Conservation (phyloP, 805 yeast genomes). For the Saturnispora diversa region DNA sequence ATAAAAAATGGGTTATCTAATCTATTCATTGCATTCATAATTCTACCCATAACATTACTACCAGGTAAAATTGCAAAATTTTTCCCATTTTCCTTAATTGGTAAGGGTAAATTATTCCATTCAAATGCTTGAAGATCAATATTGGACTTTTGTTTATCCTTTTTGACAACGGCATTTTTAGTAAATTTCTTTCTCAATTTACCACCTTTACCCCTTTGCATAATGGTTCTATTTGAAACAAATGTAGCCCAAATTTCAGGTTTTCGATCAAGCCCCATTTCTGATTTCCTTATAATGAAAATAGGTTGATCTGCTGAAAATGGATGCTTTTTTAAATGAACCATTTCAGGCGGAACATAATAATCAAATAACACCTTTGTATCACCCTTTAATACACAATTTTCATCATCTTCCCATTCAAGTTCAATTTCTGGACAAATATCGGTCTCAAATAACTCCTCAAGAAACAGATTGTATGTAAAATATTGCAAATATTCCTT, state of each 20-base stretch:
- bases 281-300: slow-evolving; percentile 39
- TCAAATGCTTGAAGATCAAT: slow-evolving; percentile 44
- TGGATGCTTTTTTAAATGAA: slow-evolving; percentile 49
- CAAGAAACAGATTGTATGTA: slow-evolving; percentile 54
- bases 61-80: slow-evolving; percentile 45
- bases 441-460: slow-evolving; percentile 44
- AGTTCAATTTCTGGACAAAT: slow-evolving; percentile 42
- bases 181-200: slow-evolving; percentile 15
- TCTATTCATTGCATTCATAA: slow-evolving; percentile 57
- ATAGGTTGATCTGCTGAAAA: slow-evolving; percentile 52
- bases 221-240: slow-evolving; percentile 40
- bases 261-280: slow-evolving; percentile 29
- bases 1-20: slow-evolving; percentile 46
- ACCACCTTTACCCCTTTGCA: slow-evolving; percentile 25
- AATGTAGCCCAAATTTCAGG: slow-evolving; percentile 45
- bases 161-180: slow-evolving; percentile 11
- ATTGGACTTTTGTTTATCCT: slow-evolving; percentile 18
- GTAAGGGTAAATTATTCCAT: slow-evolving; percentile 42
- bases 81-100: slow-evolving; percentile 24
- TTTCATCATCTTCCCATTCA: slow-evolving; percentile 21
- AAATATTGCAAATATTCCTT: slow-evolving; percentile 48
- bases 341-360: slow-evolving; percentile 44
- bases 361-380: slow-evolving; percentile 40
- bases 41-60: slow-evolving; percentile 54
- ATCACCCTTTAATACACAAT: slow-evolving; percentile 36